phyloP scores from a whole-genome alignment of 495 filamentous ascomycete species.

The Aspergillus sclerotiicarbonarius region DNA sequence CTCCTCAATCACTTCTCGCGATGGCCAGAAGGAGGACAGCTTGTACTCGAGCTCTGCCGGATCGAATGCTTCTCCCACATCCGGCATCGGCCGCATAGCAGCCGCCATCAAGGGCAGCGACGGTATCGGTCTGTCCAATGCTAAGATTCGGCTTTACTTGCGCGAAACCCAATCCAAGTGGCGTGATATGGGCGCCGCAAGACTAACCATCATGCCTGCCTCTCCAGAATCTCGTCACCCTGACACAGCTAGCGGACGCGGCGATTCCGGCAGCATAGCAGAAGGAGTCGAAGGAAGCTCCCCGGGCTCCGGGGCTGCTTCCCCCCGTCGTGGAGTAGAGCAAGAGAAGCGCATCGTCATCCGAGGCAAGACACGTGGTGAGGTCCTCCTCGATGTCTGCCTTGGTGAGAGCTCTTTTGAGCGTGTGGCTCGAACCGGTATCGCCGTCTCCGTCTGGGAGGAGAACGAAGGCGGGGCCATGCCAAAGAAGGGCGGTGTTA shows the following conservation, averaged over 20 bases:
- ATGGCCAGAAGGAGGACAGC: constrained; percentile 56
- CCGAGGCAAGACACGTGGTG: constrained; percentile 60
- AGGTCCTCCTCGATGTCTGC: constrained; percentile 76
- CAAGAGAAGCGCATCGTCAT: constrained; percentile 83
- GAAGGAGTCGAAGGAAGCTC: constrained; percentile 24
- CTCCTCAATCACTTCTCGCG: constrained; percentile 57
- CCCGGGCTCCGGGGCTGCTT: constrained; percentile 35
- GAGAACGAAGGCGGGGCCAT: constrained; percentile 69
- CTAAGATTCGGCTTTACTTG: constrained; percentile 79
- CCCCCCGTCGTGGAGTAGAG: constrained; percentile 35
- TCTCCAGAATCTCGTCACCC: constrained; percentile 48
- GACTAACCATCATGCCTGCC: constrained; percentile 75
- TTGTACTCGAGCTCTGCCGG: constrained; percentile 57
- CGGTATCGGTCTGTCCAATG: constrained; percentile 64
- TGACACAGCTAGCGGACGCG: constrained; percentile 30
- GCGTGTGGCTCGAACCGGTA: constrained; percentile 74
- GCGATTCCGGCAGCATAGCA: constrained; percentile 20
- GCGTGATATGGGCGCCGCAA: constrained; percentile 85
- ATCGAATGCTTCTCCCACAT: constrained; percentile 39
- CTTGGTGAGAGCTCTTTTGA: constrained; percentile 83
- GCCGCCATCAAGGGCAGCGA: constrained; percentile 50
- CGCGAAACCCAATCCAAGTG: constrained; percentile 76
- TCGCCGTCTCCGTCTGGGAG: constrained; percentile 85
- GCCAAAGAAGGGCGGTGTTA: constrained; percentile 68
- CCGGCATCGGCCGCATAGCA: constrained; percentile 55